Percentiles rank a stretch among this genome's conserved stretches.
Evolutionary conservation across 768 basidiomycete species (phyloP).

Genomic region (Neoboletus magnificus): DNA sequence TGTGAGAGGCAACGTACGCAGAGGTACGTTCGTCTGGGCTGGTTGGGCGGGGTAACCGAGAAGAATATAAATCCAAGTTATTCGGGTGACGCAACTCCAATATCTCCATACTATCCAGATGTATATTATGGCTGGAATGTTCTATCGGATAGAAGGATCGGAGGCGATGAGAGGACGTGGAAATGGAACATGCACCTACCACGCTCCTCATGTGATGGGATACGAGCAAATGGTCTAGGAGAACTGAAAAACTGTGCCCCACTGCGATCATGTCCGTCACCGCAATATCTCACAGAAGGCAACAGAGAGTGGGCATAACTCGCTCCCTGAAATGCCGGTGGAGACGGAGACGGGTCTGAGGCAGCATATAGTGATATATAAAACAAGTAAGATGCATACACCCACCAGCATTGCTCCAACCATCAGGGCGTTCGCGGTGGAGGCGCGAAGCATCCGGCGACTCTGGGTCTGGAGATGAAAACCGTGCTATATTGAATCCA

Average conservation of each 20-base stretch:
- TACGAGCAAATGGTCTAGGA: background rate
- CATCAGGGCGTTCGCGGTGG: slow-evolving; percentile 2
- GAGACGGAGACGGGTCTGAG: slow-evolving; percentile 37
- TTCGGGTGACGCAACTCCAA: background rate
- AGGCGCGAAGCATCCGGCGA: slow-evolving; percentile 4
- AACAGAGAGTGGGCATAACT: slow-evolving; percentile 2
- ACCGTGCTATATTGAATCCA: background rate
- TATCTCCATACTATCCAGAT: background rate
- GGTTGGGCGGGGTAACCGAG: background rate
- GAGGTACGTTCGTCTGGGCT: background rate
- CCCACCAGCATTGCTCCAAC: slow-evolving; percentile 17
- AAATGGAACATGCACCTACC: slow-evolving; percentile 4
- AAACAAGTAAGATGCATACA: slow-evolving; percentile 22
- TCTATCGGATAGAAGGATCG: slow-evolving; percentile 7
- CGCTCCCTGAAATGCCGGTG: slow-evolving; percentile 24
- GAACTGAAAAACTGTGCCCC: background rate
- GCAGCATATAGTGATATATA: slow-evolving; percentile 18
- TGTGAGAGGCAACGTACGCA: background rate
- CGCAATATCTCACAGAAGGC: background rate
- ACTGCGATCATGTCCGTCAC: background rate
- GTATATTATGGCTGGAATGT: background rate
- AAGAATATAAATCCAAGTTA: background rate
- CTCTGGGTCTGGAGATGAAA: slow-evolving; percentile 7
- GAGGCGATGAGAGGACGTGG: background rate
- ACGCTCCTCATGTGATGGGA: background rate